Percentiles rank a stretch among this genome's conserved stretches.
Conservation (phyloP, 2,329 filamentous ascomycete genomes). For the Fusarium sp. region DNA sequence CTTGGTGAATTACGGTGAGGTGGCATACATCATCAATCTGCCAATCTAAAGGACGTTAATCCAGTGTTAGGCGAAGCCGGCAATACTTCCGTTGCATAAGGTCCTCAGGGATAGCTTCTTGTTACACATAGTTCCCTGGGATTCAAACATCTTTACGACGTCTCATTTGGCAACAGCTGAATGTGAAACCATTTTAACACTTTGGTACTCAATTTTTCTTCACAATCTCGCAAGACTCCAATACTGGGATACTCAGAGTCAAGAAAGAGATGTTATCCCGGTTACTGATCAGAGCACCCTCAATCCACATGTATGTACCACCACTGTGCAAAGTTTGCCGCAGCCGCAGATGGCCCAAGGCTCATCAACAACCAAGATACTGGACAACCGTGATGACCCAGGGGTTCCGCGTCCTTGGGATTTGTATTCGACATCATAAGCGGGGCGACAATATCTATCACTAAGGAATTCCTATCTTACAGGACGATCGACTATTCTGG, state of each 20-base stretch:
- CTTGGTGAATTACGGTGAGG: slow-evolving; percentile 22
- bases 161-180: slow-evolving; percentile 41
- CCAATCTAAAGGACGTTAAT: slow-evolving; percentile 25
- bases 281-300: neutral
- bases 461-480: slow-evolving; percentile 25
- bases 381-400: slow-evolving; percentile 26
- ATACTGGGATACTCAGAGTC: neutral
- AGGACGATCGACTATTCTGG: slow-evolving; percentile 2
- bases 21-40: slow-evolving; percentile 13
- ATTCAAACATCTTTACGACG: slow-evolving; percentile 27
- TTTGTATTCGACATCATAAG: slow-evolving; percentile 24
- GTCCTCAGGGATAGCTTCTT: slow-evolving; percentile 25
- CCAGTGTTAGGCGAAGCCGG: slow-evolving; percentile 43
- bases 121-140: slow-evolving; percentile 29
- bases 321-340: neutral
- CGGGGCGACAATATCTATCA: slow-evolving; percentile 23
- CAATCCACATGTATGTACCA: neutral
- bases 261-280: neutral
- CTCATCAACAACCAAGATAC: slow-evolving; percentile 8
- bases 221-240: slow-evolving; percentile 5
- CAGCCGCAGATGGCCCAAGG: slow-evolving; percentile 9
- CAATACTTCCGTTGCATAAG: slow-evolving; percentile 39
- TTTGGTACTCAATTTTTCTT: slow-evolving; percentile 9
- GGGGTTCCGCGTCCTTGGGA: slow-evolving; percentile 39
- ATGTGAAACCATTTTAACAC: slow-evolving; percentile 41